Conservation (phyloP, 106 monocot genomes). For the Allium sativum region DNA sequence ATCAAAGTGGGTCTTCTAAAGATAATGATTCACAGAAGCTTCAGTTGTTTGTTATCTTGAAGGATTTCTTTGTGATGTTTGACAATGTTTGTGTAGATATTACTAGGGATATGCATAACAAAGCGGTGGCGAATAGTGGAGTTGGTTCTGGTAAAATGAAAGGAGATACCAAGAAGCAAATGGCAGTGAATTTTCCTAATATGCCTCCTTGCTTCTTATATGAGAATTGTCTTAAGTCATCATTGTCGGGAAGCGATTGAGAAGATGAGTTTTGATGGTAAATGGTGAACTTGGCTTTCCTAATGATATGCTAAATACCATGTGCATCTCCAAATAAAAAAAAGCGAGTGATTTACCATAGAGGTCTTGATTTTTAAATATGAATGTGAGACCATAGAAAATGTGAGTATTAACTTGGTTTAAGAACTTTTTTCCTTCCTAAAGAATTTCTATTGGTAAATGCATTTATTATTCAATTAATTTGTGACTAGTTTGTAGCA, state of each 20-base stretch:
- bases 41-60: conserved; percentile 53
- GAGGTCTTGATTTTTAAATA: too few relatives aligned
- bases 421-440: too few relatives aligned
- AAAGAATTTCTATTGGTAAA: too few relatives aligned
- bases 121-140: conserved; percentile 1
- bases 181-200: conserved; percentile 39
- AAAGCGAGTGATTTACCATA: too few relatives aligned
- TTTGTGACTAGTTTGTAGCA: too few relatives aligned
- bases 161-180: conserved; percentile 17
- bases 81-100: conserved; percentile 49
- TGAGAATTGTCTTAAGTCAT: conserved; percentile 28
- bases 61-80: conserved; percentile 53
- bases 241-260: conserved; percentile 39
- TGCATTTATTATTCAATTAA: too few relatives aligned
- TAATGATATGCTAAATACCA: too few relatives aligned
- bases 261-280: conserved; percentile 32
- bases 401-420: too few relatives aligned
- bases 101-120: conserved; percentile 37
- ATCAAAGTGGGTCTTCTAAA: conserved; percentile 38
- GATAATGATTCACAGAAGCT: conserved; percentile 21
- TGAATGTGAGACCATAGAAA: too few relatives aligned
- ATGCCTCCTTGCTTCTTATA: conserved; percentile 54
- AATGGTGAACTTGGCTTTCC: too few relatives aligned
- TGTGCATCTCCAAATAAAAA: too few relatives aligned
- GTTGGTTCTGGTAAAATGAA: background rate